phyloP scores from a whole-genome alignment of 2,329 filamentous ascomycete genomes.

The Ophiostoma triangulosporum region DNA sequence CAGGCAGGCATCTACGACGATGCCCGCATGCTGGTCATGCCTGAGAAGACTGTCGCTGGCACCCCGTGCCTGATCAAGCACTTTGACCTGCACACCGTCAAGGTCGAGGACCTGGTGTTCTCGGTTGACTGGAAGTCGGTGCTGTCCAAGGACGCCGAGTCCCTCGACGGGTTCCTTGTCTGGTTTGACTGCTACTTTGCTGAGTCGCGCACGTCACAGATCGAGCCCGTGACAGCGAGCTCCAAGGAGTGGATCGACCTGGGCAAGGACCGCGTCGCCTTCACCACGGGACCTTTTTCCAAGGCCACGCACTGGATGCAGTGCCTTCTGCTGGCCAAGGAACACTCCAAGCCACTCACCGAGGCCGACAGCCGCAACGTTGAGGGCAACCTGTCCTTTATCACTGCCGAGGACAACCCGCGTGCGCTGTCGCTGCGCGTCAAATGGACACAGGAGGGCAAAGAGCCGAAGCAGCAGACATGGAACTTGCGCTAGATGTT shows the following conservation, averaged over 20 bases:
- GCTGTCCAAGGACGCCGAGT: conserved; percentile 47
- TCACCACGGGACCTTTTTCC: conserved; percentile 71
- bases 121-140: conserved; percentile 50
- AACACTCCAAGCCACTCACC: conserved; percentile 31
- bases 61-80: conserved; percentile 53
- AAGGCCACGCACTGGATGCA: conserved; percentile 86
- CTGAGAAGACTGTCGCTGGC: conserved; percentile 45
- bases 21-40: conserved; percentile 62
- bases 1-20: conserved; percentile 69
- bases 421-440: conserved; percentile 52
- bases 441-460: conserved; percentile 39
- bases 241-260: conserved; percentile 50
- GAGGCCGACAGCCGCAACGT: conserved; percentile 44
- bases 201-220: conserved; percentile 38
- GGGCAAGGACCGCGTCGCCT: conserved; percentile 53
- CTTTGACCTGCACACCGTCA: conserved; percentile 63
- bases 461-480: conserved; percentile 25
- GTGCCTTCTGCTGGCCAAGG: conserved; percentile 58
- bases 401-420: conserved; percentile 55
- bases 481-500: conserved; percentile 29
- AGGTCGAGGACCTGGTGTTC: conserved; percentile 62
- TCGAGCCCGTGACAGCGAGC: conserved; percentile 37
- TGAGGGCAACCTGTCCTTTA: conserved; percentile 55
- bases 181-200: conserved; percentile 96
- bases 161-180: conserved; percentile 73